A percentile compares a stretch with the other conserved stretches of the same genome.
phyloP scores from a whole-genome alignment of 2,329 filamentous ascomycete genomes.

The Alternaria consortialis region DNA sequence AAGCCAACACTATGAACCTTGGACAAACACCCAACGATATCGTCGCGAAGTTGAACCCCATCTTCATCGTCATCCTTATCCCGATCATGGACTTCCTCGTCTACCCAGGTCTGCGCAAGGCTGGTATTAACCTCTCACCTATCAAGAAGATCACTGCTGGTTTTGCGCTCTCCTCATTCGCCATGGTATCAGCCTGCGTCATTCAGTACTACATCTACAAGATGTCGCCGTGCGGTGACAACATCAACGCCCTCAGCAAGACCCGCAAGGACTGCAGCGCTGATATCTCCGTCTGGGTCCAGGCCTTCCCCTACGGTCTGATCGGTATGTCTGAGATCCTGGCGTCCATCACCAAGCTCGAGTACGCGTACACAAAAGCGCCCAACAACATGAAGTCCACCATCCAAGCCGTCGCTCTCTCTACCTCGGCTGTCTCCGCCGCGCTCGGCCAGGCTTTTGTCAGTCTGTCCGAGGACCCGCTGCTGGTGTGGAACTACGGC shows the following conservation, averaged over 20 bases:
- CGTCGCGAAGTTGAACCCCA: slow-evolving; percentile 78
- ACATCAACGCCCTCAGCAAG: slow-evolving; percentile 41
- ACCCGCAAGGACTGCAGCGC: slow-evolving; percentile 55
- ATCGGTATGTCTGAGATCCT: slow-evolving; percentile 69
- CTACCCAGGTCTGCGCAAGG: slow-evolving; percentile 74
- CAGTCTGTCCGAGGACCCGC: slow-evolving; percentile 43
- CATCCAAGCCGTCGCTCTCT: slow-evolving; percentile 48
- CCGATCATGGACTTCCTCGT: slow-evolving; percentile 68
- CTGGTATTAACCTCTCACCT: slow-evolving; percentile 72
- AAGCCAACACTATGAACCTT: slow-evolving; percentile 72
- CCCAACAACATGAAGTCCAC: slow-evolving; percentile 68
- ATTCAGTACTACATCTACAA: slow-evolving; percentile 64
- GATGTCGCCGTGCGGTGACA: slow-evolving; percentile 37
- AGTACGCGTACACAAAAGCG: slow-evolving; percentile 63
- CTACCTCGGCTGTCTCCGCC: slow-evolving; percentile 46
- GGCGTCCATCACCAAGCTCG: slow-evolving; percentile 73
- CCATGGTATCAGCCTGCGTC: slow-evolving; percentile 67
- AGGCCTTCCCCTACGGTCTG: slow-evolving; percentile 63
- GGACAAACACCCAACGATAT: slow-evolving; percentile 80
- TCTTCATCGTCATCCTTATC: slow-evolving; percentile 75
- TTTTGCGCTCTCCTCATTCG: slow-evolving; percentile 70
- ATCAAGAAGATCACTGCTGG: slow-evolving; percentile 79
- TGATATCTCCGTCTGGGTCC: slow-evolving; percentile 64
- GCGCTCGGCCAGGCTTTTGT: slow-evolving; percentile 46
- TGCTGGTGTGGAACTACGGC: slow-evolving; percentile 46